Base-by-base conservation (phyloP, 2,329 filamentous ascomycete species). In the Lachnellula occidentalis region DNA sequence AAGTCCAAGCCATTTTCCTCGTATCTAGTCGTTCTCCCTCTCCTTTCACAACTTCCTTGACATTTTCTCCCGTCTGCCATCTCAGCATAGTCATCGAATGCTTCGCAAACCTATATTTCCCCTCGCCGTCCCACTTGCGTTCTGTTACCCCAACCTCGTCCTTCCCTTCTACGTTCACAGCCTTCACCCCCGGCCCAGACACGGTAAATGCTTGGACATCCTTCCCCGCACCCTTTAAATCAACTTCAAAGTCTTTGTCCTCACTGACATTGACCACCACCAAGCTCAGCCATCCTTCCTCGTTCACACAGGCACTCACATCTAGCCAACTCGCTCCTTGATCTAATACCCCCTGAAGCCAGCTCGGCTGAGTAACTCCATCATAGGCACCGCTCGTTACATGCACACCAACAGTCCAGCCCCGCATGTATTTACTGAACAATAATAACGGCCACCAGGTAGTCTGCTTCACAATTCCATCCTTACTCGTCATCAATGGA, bases 221-320 rank as follows among this genome's bases (percentile, higher is more conserved):
- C 1, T 71, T 72, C 0, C 73, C 75, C 0, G 82, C 67, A 0
- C 86, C 86, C 41, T 78, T 74, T n/a, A 90, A 61, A 43, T 79
- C 74, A 0, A 80, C 80, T 57, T 79, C 75, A 51, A 86, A 83
- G 53, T 77, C 80, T 58, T 78, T 74, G 8, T 77, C 76, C 58
- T 86, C 82, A 57, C 78, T 76, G 31, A 90, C 78, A 67, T 94
- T 94, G 15, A 90, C 86, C 1, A 92, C 87, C 3, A 80, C 87
- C 59, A 92, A 62, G 59, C 76, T 86, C 1, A 86, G 75, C 50
- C 74, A 78, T 0, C 86, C 87, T 24, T 76, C 82, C 36, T 74
- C 76, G 45, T 77, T 75, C 5, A 85, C 62, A 2, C 78, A 73
- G 2, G 84, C 86, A 59, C 83, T 85, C 24, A 85, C 83, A 66